A percentile compares a stretch with the other conserved stretches of the same genome.
These are phyloP conservation scores for Albizia julibrissin DNA, from an alignment of 306 rosid species.

Conservation along the genomic window DNA sequence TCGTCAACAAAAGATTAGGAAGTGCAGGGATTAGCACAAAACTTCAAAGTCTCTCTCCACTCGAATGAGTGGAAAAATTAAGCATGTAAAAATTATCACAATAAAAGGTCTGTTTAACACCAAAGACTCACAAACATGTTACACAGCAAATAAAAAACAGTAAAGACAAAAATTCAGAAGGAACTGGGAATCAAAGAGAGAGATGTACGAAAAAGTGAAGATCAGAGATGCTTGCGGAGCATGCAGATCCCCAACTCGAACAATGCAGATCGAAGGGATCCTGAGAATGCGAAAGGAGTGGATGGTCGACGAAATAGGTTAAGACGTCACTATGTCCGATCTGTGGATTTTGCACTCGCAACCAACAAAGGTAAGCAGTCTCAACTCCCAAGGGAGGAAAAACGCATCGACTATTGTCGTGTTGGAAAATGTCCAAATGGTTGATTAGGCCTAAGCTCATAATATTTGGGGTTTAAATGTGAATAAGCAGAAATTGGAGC, in stretches of 20 bases:
- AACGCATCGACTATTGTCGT: too few species aligned
- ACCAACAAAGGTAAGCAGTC: neutral
- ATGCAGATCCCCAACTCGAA: neutral
- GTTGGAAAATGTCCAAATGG: too few species aligned
- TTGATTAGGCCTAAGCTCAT: too few species aligned
- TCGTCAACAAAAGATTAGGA: neutral
- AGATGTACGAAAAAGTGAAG: neutral
- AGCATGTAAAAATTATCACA: neutral
- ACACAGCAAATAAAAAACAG: neutral
- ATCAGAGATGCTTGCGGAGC: neutral
- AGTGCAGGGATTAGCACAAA: neutral
- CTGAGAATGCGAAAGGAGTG: neutral
- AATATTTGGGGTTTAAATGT: too few species aligned
- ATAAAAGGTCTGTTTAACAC: constrained; percentile 2
- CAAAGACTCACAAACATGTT: neutral
- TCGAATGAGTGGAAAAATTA: neutral
- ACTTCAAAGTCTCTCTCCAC: neutral
- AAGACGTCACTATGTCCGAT: neutral
- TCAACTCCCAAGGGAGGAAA: too few species aligned
- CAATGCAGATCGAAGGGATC: neutral
- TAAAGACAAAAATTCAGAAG: neutral
- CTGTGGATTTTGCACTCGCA: neutral
- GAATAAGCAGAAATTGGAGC: too few species aligned
- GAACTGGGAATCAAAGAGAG: neutral
- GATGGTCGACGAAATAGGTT: neutral